Evolutionary conservation across 1,284 basidiomycete species (phyloP).

Genomic region (Trichosporon sp.): DNA sequence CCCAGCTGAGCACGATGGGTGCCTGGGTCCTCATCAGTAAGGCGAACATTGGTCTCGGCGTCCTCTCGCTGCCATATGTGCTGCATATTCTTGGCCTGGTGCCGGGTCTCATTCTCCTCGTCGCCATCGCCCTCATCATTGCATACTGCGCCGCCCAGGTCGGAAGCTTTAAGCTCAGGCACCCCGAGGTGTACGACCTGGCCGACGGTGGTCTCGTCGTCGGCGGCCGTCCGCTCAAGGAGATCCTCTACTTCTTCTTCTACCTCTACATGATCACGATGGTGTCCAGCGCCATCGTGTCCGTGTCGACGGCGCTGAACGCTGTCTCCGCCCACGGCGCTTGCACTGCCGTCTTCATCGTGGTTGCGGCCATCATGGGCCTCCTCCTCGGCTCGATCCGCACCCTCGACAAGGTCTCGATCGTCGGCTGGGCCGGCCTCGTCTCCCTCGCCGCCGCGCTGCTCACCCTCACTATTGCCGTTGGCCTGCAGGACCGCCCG

Average conservation of each 20-base stretch:
- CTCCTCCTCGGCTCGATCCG: slow-evolving; percentile 42
- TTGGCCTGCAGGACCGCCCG: slow-evolving; percentile 47
- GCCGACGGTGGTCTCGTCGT: slow-evolving; percentile 40
- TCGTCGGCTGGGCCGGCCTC: slow-evolving; percentile 47
- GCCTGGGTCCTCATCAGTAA: slow-evolving; percentile 23
- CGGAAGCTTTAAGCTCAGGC: slow-evolving; percentile 48
- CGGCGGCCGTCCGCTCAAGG: slow-evolving; percentile 13
- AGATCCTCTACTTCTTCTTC: slow-evolving; percentile 21
- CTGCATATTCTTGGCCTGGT: slow-evolving; percentile 48
- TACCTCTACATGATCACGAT: slow-evolving; percentile 26
- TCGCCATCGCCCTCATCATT: slow-evolving; percentile 46
- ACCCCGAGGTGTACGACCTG: slow-evolving; percentile 46
- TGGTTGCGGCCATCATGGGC: slow-evolving; percentile 33
- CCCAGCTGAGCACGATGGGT: slow-evolving; percentile 7
- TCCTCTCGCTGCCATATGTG: slow-evolving; percentile 40
- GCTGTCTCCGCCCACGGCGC: slow-evolving; percentile 44
- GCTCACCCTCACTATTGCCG: slow-evolving; percentile 43
- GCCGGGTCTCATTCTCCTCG: slow-evolving; percentile 61
- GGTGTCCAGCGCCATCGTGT: slow-evolving; percentile 22
- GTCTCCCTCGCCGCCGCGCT: slow-evolving; percentile 43
- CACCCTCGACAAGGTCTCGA: slow-evolving; percentile 45
- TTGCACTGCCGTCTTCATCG: slow-evolving; percentile 44
- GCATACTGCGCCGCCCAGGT: slow-evolving; percentile 41
- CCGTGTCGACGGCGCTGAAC: slow-evolving; percentile 41
- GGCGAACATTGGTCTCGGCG: slow-evolving; percentile 44